Conservation (phyloP, 2,329 filamentous ascomycete genomes). For the Colletotrichum plurivorum region DNA sequence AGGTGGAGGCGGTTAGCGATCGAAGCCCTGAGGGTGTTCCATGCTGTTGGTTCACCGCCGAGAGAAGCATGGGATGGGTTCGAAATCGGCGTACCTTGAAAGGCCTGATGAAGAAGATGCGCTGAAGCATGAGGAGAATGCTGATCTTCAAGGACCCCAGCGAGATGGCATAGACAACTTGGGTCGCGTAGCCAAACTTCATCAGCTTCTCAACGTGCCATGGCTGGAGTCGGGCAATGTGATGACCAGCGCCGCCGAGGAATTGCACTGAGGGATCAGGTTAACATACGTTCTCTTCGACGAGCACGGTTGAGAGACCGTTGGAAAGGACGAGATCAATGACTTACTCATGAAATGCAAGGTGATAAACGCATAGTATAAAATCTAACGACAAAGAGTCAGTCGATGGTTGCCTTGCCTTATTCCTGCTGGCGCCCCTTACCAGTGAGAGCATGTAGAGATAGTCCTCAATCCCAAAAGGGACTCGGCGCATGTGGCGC, state of each 20-base stretch:
- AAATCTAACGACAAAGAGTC: not conserved
- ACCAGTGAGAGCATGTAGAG: constrained; percentile 18
- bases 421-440: not conserved
- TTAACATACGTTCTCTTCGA: not conserved
- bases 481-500: constrained; percentile 12
- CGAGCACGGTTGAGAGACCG: not conserved
- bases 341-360: constrained; percentile 15
- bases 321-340: not conserved
- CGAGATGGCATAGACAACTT: constrained; percentile 41
- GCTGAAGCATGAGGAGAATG: constrained; percentile 43
- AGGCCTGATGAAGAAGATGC: constrained; percentile 41
- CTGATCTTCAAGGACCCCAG: constrained; percentile 43
- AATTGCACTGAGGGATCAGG: constrained; percentile 36
- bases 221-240: constrained; percentile 35
- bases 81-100: constrained; percentile 18
- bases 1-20: not conserved
- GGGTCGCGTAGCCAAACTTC: constrained; percentile 39
- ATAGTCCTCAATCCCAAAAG: constrained; percentile 18
- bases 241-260: constrained; percentile 41
- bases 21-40: not conserved
- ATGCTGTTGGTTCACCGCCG: too few species aligned
- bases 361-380: constrained; percentile 19
- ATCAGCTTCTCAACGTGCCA: constrained; percentile 33
- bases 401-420: not conserved
- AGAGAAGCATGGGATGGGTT: not conserved